Base-by-base conservation (phyloP, 768 basidiomycete species). In the Erythrobasidium yunnanense region DNA sequence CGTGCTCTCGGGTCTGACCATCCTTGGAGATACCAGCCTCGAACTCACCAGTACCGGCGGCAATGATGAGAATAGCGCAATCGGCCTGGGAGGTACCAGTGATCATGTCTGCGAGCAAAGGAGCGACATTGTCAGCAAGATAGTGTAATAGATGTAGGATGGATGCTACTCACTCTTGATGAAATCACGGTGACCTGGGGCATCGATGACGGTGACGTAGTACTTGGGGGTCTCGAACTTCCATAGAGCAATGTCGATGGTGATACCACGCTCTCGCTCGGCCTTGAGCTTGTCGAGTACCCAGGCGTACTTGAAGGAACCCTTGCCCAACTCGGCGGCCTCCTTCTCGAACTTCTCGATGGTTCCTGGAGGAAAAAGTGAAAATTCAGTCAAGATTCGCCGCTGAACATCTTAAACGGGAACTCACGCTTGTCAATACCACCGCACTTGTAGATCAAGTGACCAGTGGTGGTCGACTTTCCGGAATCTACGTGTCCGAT, bases 21-120 rank as follows among this genome's bases (percentile, higher is more conserved):
- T 99, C 93, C 85, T 99, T 99, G 81, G 93, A 99, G 84, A 99
- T 99, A 89, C 93, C 93, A 77, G 93, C 93, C 80, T 99, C 95
- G 81, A 99, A 97, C 81, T 99, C 95, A 85, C 95, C 95, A 78
- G 88, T 91, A 82, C 95, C 95, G 79, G 83, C 87, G 71, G 93
- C 95, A 73, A 99, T 99, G 83, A 99, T 97, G 79, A 99, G 90
- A 79, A 99, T 85, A 76, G 92, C 95, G 77, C 93, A 97, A 78
- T 99, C 93, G 77, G 93, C 92, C 85, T 99, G 95, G 75, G 95
- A 99, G 75, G 95, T 99, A 84, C 95, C 95, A 70, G 95, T 99
- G 79, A 99, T 99, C 73, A 73, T 73, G 73, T 73, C 62, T 67
- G 56, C 13, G 52, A 32, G 29, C n/a, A 51, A 32, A 0, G 29